These are phyloP conservation scores for Globisporangium radiosum DNA, from an alignment of 352 stramenopile genomes.

Conservation along the genomic window DNA sequence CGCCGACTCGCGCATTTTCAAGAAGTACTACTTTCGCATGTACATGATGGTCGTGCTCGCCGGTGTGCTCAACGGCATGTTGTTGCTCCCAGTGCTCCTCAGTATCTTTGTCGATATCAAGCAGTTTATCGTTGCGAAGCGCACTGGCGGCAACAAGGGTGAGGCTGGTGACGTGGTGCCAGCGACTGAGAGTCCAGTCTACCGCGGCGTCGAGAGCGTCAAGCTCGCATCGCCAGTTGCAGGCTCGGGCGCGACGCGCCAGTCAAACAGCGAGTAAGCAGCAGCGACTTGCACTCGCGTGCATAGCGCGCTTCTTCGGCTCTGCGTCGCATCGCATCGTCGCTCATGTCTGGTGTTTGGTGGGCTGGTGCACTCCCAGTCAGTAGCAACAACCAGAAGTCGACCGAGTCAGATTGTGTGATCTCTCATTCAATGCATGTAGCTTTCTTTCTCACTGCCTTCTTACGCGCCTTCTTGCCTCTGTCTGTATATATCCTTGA, in stretches of 20 bases:
- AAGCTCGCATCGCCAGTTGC: conserved; percentile 11
- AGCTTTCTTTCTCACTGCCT: too few species aligned
- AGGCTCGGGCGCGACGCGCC: conserved; percentile 13
- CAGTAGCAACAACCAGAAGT: too few species aligned
- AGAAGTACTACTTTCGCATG: conserved; percentile 91
- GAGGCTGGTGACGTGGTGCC: conserved; percentile 5
- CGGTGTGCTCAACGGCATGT: conserved; percentile 75
- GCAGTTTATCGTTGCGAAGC: conserved; percentile 29
- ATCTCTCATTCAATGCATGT: too few species aligned
- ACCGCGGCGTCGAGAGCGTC: conserved; percentile 13
- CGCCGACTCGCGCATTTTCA: conserved; percentile 78
- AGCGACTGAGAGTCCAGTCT: conserved; percentile 20
- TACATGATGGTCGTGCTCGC: conserved; percentile 82
- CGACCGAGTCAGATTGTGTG: too few species aligned
- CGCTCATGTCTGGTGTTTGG: too few species aligned
- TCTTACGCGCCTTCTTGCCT: too few species aligned
- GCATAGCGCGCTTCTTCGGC: not conserved
- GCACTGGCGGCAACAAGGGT: conserved; percentile 13
- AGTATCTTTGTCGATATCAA: conserved; percentile 45
- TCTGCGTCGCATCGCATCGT: not conserved
- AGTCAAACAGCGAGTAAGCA: conserved; percentile 22
- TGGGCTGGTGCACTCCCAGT: too few species aligned
- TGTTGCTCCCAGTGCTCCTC: conserved; percentile 54
- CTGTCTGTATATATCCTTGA: too few species aligned
- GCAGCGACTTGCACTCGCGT: not conserved